Base-by-base conservation (phyloP, 169 alveolate species). In the Plasmodium relictum region DNA sequence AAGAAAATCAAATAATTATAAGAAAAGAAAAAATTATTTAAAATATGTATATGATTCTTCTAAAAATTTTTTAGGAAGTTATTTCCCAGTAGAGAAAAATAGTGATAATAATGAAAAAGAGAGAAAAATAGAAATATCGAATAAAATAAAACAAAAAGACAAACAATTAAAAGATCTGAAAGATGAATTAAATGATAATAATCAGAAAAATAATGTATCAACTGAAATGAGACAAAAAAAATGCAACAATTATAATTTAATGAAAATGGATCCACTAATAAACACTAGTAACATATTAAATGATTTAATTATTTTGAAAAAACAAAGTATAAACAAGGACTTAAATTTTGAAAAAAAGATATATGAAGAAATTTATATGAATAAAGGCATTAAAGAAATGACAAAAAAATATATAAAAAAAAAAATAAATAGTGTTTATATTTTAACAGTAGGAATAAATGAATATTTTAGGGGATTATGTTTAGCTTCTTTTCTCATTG, bases 401-500 rank as follows among this genome's bases (percentile, higher is more conserved):
- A 18, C 85, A 31, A 83, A 83, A 58, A 83, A 83, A 83, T 83
- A 83, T n/a, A 41, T 68, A 52, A 83, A 68, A 83, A 69, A 69
- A 83, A 83, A 83, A 52, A 83, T 83, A 9, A 83, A 58, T 59
- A 68, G 83, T 83, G 41, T 83, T 37, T 83, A 83, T 41, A 83
- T 83, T 24, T 68, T 83, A 68, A 83, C 91, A 39, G 91, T 83
- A 18, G 91, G 91, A 68, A 69, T 83, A 83, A 83, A 66, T 83
- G 91, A 83, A 45, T 83, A 83, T 71, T 83, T 83, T 69, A 68
- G 91, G 48, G 91, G 91, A n/a, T 31, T 83, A 18, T 66, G 52
- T 56, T 83, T 83, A 83, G 91, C 91, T 37, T 83, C 91, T 24
- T 83, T 66, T 50, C 91, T 83, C 31, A 83, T 83, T 68, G 83